These are phyloP conservation scores for Thielaviopsis populi DNA, from an alignment of 2,329 filamentous ascomycete genomes.

Conservation along the genomic window DNA sequence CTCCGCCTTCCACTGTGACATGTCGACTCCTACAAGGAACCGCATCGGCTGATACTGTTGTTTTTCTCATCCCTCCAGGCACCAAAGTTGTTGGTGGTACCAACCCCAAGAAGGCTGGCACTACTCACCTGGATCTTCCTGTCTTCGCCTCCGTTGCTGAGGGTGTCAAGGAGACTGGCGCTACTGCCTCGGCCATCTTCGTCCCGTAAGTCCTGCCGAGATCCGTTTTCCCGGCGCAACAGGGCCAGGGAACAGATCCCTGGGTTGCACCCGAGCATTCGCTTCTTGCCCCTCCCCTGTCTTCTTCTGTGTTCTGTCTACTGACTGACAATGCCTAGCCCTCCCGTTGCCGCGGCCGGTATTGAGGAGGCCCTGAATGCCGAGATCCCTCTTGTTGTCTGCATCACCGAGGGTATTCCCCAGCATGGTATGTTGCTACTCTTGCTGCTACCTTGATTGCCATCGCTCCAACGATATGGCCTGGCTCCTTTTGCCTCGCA, in stretches of 20 bases:
- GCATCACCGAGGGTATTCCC: conserved; percentile 95
- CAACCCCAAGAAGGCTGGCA: conserved; percentile 96
- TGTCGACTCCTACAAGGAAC: not conserved
- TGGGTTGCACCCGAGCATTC: not conserved
- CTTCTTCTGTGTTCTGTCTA: not conserved
- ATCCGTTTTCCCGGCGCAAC: conserved; percentile 4
- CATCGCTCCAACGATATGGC: too few species aligned
- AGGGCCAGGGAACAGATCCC: not conserved
- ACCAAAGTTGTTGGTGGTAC: conserved; percentile 97
- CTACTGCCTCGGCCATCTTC: conserved; percentile 86
- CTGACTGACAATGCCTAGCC: conserved; percentile 35
- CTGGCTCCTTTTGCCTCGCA: too few species aligned
- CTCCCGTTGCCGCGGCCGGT: conserved; percentile 78
- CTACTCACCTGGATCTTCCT: conserved; percentile 74
- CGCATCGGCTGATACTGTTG: conserved; percentile 8
- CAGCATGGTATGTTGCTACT: conserved; percentile 62
- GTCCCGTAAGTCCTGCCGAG: conserved; percentile 53
- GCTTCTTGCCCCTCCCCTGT: not conserved
- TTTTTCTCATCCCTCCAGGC: conserved; percentile 36
- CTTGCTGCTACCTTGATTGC: not conserved
- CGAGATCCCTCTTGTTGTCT: conserved; percentile 88
- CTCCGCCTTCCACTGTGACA: not conserved
- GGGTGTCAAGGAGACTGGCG: conserved; percentile 77
- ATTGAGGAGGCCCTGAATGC: conserved; percentile 93
- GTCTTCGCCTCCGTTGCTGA: conserved; percentile 86